phyloP scores from a whole-genome alignment of 1,284 basidiomycete genomes.

The Psilocybe mexicana region DNA sequence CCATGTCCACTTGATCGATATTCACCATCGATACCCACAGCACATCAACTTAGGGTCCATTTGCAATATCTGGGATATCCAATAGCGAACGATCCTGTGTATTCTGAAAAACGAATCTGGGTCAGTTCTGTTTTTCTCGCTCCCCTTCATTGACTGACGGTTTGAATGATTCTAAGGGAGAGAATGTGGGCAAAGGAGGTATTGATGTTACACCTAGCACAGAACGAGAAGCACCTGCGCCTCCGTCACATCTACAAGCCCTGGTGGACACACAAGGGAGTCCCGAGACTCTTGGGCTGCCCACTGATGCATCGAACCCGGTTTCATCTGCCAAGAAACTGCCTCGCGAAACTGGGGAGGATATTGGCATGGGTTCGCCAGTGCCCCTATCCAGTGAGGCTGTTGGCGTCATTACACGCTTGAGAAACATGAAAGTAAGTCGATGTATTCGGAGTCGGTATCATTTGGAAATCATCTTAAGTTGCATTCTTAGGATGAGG shows the following conservation, averaged over 20 bases:
- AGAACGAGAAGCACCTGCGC: constrained; percentile 62
- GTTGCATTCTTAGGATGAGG: constrained; percentile 64
- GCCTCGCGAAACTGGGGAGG: constrained; percentile 79
- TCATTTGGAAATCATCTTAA: background rate
- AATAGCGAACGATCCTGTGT: constrained; percentile 91
- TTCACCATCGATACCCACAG: constrained; percentile 38
- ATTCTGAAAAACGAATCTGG: constrained; percentile 83
- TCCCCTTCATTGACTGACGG: background rate
- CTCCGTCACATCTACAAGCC: constrained; percentile 56
- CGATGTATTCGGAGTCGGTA: background rate
- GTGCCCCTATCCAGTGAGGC: constrained; percentile 84
- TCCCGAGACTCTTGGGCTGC: constrained; percentile 37
- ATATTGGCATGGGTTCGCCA: constrained; percentile 89
- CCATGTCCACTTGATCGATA: constrained; percentile 11
- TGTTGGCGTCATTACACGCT: constrained; percentile 79
- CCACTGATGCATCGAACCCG: constrained; percentile 13
- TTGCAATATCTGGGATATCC: constrained; percentile 93
- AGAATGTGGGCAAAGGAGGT: constrained; percentile 77
- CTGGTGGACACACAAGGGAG: constrained; percentile 33
- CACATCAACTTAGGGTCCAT: constrained; percentile 95
- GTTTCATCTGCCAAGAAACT: constrained; percentile 44
- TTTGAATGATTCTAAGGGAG: constrained; percentile 48
- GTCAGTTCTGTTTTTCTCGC: constrained; percentile 35
- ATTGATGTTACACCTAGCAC: constrained; percentile 70
- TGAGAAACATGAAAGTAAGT: constrained; percentile 81